Evolutionary conservation across 768 basidiomycete genomes (phyloP).

Genomic region (Leucosporidium creatinivorum): DNA sequence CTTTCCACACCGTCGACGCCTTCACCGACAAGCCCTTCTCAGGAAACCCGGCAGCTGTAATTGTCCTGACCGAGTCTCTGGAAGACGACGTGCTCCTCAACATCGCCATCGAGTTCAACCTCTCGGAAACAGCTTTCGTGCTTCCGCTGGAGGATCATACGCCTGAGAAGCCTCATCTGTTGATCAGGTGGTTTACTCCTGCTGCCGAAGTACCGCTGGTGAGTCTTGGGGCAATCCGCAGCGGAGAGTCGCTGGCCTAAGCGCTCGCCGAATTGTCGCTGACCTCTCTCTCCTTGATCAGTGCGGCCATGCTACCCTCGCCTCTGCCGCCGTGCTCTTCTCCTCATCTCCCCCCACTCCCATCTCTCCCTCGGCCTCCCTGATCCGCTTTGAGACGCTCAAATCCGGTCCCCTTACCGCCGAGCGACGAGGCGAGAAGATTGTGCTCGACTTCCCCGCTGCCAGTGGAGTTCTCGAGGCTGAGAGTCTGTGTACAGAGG

Average conservation of each 20-base stretch:
- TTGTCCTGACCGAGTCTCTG: constrained; percentile 26
- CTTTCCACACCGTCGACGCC: too few relatives aligned
- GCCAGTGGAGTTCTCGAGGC: too few relatives aligned
- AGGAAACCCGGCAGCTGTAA: constrained; percentile 42
- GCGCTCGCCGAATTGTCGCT: neutral
- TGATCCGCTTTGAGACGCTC: too few relatives aligned
- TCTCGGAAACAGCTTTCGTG: constrained; percentile 36
- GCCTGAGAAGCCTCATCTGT: neutral
- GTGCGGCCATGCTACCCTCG: constrained; percentile 42
- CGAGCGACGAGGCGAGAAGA: too few relatives aligned
- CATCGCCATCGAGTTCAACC: constrained; percentile 37
- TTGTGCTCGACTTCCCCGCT: too few relatives aligned
- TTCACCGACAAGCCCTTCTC: constrained; percentile 30
- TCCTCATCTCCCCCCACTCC: neutral
- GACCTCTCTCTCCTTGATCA: neutral
- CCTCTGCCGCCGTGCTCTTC: constrained; percentile 37
- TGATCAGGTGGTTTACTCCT: neutral
- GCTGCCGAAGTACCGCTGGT: neutral
- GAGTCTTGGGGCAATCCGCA: neutral
- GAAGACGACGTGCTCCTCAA: constrained; percentile 6
- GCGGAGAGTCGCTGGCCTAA: neutral
- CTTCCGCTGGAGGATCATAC: neutral
- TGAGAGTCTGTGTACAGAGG: too few relatives aligned
- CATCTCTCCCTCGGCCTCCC: neutral
- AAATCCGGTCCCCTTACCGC: too few relatives aligned